Evolutionary conservation across 2,329 filamentous ascomycete species (phyloP), one percentile per base, ranked within the genome.

Genomic region (Ophiognomonia clavigignenti-juglandacearum): DNA sequence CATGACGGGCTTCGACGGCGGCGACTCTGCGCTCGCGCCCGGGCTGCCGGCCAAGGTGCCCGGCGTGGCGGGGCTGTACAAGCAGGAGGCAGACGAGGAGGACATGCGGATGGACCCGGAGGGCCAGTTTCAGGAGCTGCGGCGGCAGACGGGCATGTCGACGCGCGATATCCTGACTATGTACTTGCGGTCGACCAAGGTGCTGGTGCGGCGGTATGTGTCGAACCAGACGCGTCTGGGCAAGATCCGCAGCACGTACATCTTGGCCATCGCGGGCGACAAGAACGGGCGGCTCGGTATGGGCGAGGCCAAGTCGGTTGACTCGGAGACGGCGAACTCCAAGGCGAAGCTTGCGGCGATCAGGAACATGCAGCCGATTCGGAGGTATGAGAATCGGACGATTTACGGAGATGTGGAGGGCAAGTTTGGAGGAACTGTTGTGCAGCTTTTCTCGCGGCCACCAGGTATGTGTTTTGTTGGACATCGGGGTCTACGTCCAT

Each of bases 161-260:
- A 67, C 82, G 47, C 56, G 60, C 42, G 67, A 82, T 20, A 75
- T 84, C 56, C 54, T 74, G 39, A 56, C 61, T 5, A 62, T 95
- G 50, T 48, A 43, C 45, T 27, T 20, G 37, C 45, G 27, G 20
- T 73, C 78, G 48, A 70, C 79, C 54, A 96, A 95, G 75, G 74
- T 77, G 39, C 70, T 98, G 39, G 86, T 95, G 39, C 61, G 63
- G 4, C 87, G 92, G 60, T 68, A 69, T 34, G 93, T 98, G 50
- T 74, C 80, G 55, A 97, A 98, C 70, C 92, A 97, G 76, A 97
- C 93, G 19, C 87, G 92, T 72, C 82, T 98, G 68, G 93, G 93
- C 63, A 98, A 97, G 76, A 85, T 98, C 50, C 77, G 78, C 56
- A 88, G 85, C 65, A 59, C 76, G 34, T 95, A 92, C 59, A 75